Base-by-base conservation (phyloP, 164 flowering plant species). In the Sextonia rubra region DNA sequence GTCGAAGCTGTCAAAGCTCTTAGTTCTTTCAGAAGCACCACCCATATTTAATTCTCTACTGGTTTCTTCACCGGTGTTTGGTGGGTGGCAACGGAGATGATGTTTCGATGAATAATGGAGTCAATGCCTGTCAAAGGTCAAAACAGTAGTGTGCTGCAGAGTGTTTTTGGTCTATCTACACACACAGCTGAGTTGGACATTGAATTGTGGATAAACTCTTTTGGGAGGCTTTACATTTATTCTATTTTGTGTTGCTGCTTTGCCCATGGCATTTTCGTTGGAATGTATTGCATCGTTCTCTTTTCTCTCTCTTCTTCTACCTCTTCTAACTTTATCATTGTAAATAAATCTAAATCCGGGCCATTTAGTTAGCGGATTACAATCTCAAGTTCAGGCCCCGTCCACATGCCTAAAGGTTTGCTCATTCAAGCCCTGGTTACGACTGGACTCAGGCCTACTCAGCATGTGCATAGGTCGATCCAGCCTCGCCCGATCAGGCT, bases 11-110 rank as follows among this genome's bases (percentile, higher is more conserved):
- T 89, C 49, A 94, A 92, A 69, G 97, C 97, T 72, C 85, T 92
- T 0, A 97, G 97, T 2, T 94, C 98, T 30, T 92, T 92, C 91
- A 86, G 92, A 71, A 90, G 96, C 90, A 85, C 71, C n/a, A 15
- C 74, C 72, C 56, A 77, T 68, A 17, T 48, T 25, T 68, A 27
- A 47, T 68, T 68, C 30, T 47, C 70, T 12, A 20, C 22, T 8
- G 3, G 14, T 27, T 25, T 27, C 37, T 29, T 27, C 1, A 14
- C 20, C 37, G 20, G 22, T 0, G 48, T 18, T 26, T 9, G 30
- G 52, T 9, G 7, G 26, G 15, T 1, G 48, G 48, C 20, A 29
- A 44, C 15, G 48, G 60, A 64, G 47, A 48, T 26, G 4, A 61
- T 61, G 12, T 22, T 61, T 0, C 1, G 64, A 61, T 61, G 12